Percentiles rank a stretch among this genome's conserved stretches.
Evolutionary conservation across 352 stramenopile species (phyloP).

Genomic region (Phytophthora sojae): DNA sequence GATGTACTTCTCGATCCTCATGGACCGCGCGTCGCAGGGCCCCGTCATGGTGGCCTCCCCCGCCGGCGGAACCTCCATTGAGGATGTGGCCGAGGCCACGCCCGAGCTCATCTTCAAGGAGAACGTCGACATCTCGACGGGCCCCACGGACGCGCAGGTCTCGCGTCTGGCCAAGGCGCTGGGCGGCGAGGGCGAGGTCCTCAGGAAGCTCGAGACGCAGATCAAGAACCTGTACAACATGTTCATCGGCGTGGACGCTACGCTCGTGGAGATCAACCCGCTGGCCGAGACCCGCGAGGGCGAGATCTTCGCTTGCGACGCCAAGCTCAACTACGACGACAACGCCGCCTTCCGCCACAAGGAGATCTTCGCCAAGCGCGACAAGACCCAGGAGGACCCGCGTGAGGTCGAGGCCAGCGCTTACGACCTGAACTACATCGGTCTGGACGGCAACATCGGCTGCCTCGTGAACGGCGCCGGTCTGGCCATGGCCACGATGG

Average conservation of each 20-base stretch:
- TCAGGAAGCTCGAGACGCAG: conserved; percentile 73
- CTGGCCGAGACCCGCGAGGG: conserved; percentile 97
- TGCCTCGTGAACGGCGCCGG: conserved; percentile 99
- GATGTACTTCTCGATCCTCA: conserved; percentile 99
- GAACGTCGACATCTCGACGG: conserved; percentile 94
- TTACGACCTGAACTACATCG: conserved; percentile 99
- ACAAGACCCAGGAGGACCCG: conserved; percentile 95
- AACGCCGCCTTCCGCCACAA: conserved; percentile 98
- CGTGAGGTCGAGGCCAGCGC: conserved; percentile 95
- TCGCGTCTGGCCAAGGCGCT: conserved; percentile 77
- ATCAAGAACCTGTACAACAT: conserved; percentile 95
- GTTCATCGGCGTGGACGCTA: conserved; percentile 97
- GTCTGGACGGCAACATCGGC: conserved; percentile 98
- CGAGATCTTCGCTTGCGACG: conserved; percentile 96
- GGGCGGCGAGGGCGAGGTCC: conserved; percentile 58
- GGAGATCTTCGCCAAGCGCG: conserved; percentile 91
- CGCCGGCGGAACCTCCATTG: conserved; percentile 95
- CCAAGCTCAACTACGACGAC: conserved; percentile 99
- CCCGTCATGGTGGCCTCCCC: conserved; percentile 96
- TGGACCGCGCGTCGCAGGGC: conserved; percentile 96
- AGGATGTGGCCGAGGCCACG: conserved; percentile 95
- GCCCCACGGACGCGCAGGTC: conserved; percentile 88
- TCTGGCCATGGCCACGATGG: conserved; percentile 99
- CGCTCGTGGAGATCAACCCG: conserved; percentile 98
- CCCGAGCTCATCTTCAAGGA: conserved; percentile 95